Conservation (phyloP, 768 basidiomycete species). For the Mycena polygramma region DNA sequence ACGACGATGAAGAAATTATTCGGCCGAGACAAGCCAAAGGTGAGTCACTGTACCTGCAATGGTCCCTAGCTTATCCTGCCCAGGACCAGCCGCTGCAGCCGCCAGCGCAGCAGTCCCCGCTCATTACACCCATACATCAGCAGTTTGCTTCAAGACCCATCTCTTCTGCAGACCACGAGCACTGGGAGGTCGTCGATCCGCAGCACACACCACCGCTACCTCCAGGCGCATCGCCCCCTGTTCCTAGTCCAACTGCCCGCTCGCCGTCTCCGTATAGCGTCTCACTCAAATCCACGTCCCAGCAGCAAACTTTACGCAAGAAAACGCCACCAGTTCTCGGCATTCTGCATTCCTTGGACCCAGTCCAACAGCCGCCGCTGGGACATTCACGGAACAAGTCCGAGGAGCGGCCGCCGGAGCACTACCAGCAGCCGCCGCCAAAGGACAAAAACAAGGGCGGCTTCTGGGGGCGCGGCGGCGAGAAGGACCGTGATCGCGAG, state of each 20-base stretch:
- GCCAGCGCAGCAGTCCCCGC: conserved; percentile 16
- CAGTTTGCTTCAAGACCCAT: conserved; percentile 48
- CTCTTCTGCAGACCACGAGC: conserved; percentile 54
- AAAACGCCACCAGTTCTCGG: conserved; percentile 53
- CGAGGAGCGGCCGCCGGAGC: conserved; percentile 51
- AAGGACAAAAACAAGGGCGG: conserved; percentile 61
- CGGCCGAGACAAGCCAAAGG: background rate
- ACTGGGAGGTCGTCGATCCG: conserved; percentile 58
- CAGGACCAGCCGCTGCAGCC: conserved; percentile 21
- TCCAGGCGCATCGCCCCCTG: conserved; percentile 57
- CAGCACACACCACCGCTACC: conserved; percentile 51
- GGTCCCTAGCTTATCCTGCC: background rate
- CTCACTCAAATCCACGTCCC: conserved; percentile 39
- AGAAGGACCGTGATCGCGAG: conserved; percentile 53
- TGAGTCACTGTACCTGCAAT: background rate
- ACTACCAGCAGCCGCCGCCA: conserved; percentile 20
- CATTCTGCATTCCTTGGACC: conserved; percentile 75
- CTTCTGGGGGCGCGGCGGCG: conserved; percentile 64
- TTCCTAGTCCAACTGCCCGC: conserved; percentile 53
- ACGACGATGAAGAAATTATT: conserved; percentile 1
- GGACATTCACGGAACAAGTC: conserved; percentile 47
- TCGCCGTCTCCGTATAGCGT: conserved; percentile 63
- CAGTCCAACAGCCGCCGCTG: conserved; percentile 40
- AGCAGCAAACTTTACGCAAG: conserved; percentile 42
- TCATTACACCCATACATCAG: conserved; percentile 54